Conservation (phyloP, 1,284 basidiomycete genomes). For the Vanrija sp. region DNA sequence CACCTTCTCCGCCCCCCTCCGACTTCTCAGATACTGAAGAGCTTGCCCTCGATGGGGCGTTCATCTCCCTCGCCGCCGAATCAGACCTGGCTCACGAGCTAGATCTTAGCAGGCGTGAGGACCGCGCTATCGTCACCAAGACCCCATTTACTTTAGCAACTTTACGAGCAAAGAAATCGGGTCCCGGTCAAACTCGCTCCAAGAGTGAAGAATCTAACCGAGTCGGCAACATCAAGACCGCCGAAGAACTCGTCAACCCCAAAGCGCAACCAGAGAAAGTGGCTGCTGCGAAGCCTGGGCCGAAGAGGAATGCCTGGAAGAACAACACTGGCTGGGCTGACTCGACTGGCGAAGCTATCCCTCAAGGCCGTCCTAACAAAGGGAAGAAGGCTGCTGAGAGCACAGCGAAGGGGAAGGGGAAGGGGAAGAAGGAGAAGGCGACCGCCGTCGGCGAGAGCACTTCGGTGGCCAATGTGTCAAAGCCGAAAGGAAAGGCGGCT, state of each 20-base stretch:
- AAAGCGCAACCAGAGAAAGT: not conserved
- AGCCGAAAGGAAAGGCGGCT: conserved; percentile 1
- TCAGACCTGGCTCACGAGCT: conserved; percentile 18
- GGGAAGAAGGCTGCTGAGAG: not conserved
- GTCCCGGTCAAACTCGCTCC: not conserved
- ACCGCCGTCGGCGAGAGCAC: not conserved
- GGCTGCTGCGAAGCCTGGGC: no score
- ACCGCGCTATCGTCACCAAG: conserved; percentile 16
- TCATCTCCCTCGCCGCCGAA: conserved; percentile 4
- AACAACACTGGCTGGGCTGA: conserved; percentile 22
- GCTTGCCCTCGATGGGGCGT: not conserved
- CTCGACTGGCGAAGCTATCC: conserved; percentile 8
- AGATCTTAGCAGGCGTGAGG: conserved; percentile 22
- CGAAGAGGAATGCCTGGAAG: not conserved
- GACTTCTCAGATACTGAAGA: conserved; percentile 4
- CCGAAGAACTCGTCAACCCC: not conserved
- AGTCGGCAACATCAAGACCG: not conserved
- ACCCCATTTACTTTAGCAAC: conserved; percentile 28
- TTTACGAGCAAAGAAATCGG: conserved; percentile 2
- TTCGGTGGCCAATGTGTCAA: not conserved
- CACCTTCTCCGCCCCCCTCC: conserved; percentile 4
- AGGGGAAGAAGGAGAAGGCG: conserved; percentile 8
- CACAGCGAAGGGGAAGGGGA: conserved; percentile 8
- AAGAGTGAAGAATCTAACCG: no score
- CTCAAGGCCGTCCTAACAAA: conserved; percentile 6